Percentiles rank a stretch among this genome's conserved stretches.
Conservation (phyloP, 2,329 filamentous ascomycete species). For the Penicillium sp. region DNA sequence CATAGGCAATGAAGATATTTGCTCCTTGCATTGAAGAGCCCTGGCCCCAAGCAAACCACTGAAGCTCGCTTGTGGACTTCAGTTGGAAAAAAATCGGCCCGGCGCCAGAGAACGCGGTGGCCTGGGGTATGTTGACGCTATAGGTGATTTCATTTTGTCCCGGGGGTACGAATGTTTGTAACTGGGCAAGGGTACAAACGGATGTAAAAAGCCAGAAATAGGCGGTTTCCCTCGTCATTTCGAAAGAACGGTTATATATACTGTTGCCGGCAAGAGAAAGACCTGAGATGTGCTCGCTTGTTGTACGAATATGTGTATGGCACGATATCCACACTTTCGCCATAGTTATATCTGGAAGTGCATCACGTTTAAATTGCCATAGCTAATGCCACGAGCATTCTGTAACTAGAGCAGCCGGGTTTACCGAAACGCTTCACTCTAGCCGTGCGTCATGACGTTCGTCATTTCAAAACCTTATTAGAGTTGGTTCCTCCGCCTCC, state of each 20-base stretch:
- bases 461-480: too few relatives aligned
- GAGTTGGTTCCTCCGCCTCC: too few relatives aligned
- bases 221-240: slow-evolving; percentile 2
- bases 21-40: slow-evolving; percentile 60
- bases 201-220: slow-evolving; percentile 8
- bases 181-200: slow-evolving; percentile 1
- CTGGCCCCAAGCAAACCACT: slow-evolving; percentile 64
- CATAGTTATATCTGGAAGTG: too few relatives aligned
- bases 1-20: slow-evolving; percentile 68
- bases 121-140: slow-evolving; percentile 59
- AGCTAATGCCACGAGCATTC: neutral
- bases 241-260: neutral
- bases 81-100: slow-evolving; percentile 68
- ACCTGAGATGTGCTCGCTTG: neutral
- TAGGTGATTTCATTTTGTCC: slow-evolving; percentile 40
- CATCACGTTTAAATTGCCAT: too few relatives aligned
- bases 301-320: neutral
- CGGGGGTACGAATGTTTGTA: slow-evolving; percentile 24
- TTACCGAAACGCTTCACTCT: neutral
- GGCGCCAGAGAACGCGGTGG: slow-evolving; percentile 52
- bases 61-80: slow-evolving; percentile 41
- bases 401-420: neutral
- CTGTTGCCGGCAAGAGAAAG: neutral
- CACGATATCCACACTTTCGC: too few relatives aligned
- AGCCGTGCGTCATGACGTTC: neutral